Evolutionary conservation across 352 stramenopile species (phyloP).

Genomic region (Peronosclerospora sorghi): DNA sequence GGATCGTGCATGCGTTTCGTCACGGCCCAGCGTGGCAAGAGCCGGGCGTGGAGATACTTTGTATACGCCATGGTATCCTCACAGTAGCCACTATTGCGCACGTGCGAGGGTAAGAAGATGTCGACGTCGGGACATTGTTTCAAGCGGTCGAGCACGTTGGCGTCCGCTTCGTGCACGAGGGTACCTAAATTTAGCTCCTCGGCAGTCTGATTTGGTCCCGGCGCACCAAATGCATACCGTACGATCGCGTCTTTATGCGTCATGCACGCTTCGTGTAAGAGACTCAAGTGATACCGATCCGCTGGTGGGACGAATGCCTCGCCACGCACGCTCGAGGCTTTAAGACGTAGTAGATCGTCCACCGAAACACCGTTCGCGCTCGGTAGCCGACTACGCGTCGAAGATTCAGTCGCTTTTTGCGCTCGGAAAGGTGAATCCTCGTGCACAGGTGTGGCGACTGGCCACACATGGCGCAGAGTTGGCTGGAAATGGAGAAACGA

Average conservation of each 20-base stretch:
- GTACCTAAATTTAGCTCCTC: conserved; percentile 12
- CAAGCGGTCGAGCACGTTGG: conserved; percentile 32
- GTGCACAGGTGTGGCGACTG: too few relatives aligned
- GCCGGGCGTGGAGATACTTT: conserved; percentile 29
- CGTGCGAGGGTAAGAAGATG: conserved; percentile 33
- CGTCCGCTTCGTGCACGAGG: conserved; percentile 24
- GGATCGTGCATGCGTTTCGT: conserved; percentile 24
- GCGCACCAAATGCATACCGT: conserved; percentile 29
- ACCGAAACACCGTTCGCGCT: too few relatives aligned
- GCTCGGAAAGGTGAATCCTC: too few relatives aligned
- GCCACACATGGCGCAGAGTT: too few relatives aligned
- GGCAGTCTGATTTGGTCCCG: conserved; percentile 7
- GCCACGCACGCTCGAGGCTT: too few relatives aligned
- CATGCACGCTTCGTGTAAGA: conserved; percentile 39
- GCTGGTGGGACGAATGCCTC: too few relatives aligned
- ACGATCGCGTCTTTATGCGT: conserved; percentile 34
- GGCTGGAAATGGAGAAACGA: too few relatives aligned
- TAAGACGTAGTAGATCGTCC: too few relatives aligned
- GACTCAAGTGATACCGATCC: conserved; percentile 37
- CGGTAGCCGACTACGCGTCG: too few relatives aligned
- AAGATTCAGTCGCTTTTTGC: too few relatives aligned
- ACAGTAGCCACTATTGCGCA: conserved; percentile 40
- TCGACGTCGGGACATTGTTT: conserved; percentile 51
- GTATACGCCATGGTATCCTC: conserved; percentile 47
- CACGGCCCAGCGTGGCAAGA: conserved; percentile 34